phyloP scores from a whole-genome alignment of 116 monocot species.

The Cymodocea nodosa region DNA sequence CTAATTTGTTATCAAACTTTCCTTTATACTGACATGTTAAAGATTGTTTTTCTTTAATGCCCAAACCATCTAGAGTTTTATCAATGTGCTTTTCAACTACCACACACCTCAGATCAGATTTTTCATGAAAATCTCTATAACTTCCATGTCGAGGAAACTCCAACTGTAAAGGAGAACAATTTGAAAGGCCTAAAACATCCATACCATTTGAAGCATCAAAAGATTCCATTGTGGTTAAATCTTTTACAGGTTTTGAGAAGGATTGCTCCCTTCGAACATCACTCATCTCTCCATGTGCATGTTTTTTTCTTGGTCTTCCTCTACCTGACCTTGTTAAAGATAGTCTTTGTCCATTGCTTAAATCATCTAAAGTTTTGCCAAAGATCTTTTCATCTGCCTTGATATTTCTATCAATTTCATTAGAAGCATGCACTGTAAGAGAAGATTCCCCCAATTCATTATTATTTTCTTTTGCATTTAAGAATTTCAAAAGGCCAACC shows the following conservation, averaged over 20 bases:
- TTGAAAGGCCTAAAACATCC: too few relatives aligned
- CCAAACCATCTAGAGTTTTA: too few relatives aligned
- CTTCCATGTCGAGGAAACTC: too few relatives aligned
- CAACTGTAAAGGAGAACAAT: too few relatives aligned
- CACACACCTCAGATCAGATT: too few relatives aligned
- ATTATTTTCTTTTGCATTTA: neutral
- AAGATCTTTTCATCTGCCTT: neutral
- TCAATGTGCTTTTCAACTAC: too few relatives aligned
- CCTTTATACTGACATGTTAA: too few relatives aligned
- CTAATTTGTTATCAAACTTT: too few relatives aligned
- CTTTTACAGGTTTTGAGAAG: neutral
- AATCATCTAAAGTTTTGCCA: neutral
- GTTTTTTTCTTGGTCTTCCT: constrained; percentile 16
- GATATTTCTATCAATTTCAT: constrained; percentile 4
- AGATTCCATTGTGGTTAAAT: neutral
- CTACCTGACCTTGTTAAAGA: neutral
- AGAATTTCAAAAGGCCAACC: neutral
- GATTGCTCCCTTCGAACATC: neutral
- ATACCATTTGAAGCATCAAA: neutral
- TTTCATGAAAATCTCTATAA: too few relatives aligned
- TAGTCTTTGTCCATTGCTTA: neutral
- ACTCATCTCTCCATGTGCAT: neutral
- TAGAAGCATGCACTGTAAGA: neutral
- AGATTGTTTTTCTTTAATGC: too few relatives aligned
- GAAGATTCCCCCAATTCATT: neutral